Conservation (phyloP, 1,139 yeast genomes). For the Lodderomyces oxycetoniae region DNA sequence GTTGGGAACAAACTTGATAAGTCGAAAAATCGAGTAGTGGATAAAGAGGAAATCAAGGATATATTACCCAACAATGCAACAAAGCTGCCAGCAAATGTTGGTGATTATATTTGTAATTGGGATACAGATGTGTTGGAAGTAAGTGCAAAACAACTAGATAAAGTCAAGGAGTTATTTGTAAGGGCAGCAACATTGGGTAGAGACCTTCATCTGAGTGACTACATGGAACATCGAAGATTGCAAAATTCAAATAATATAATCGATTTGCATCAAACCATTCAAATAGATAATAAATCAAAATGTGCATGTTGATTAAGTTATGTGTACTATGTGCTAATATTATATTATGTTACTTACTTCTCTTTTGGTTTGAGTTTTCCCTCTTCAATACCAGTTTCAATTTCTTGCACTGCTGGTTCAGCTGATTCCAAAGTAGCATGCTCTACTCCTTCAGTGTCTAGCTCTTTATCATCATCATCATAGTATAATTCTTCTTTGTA, state of each 20-base stretch:
- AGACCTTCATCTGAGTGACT: slow-evolving; percentile 16
- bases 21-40: slow-evolving; percentile 34
- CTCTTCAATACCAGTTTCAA: slow-evolving; percentile 8
- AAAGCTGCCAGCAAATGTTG: slow-evolving; percentile 21
- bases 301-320: slow-evolving; percentile 21
- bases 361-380: slow-evolving; percentile 8
- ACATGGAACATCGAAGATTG: slow-evolving; percentile 16
- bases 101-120: slow-evolving; percentile 37
- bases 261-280: slow-evolving; percentile 31
- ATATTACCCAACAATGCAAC: slow-evolving; percentile 29
- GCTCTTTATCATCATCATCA: slow-evolving; percentile 52
- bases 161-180: slow-evolving; percentile 37
- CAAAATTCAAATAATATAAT: slow-evolving; percentile 40
- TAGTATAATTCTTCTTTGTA: slow-evolving; percentile 89
- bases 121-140: slow-evolving; percentile 41
- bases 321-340: neutral
- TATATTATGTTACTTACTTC: neutral
- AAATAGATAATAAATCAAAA: slow-evolving; percentile 10
- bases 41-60: slow-evolving; percentile 38
- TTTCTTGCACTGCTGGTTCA: slow-evolving; percentile 14
- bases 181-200: slow-evolving; percentile 44
- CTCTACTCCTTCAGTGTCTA: slow-evolving; percentile 12
- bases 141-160: slow-evolving; percentile 35
- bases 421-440: slow-evolving; percentile 12
- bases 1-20: slow-evolving; percentile 55